These are phyloP conservation scores for Francoa sonchifolia DNA, from an alignment of 441 rosid genomes.

Conservation along the genomic window DNA sequence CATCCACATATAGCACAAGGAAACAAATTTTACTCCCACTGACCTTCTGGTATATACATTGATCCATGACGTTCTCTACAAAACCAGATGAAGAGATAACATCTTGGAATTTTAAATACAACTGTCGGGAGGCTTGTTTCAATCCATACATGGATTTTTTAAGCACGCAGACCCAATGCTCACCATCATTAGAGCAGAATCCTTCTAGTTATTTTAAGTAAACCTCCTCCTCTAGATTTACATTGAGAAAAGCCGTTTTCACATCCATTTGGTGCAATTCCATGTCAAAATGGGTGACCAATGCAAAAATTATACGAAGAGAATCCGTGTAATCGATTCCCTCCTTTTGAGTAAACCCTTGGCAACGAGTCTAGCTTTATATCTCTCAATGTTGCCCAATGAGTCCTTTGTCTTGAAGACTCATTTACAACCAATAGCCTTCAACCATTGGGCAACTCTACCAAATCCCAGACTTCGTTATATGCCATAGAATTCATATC, in stretches of 20 bases:
- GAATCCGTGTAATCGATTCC: neutral
- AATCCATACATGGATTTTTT: neutral
- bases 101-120: neutral
- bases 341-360: neutral
- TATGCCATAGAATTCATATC: neutral
- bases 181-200: neutral
- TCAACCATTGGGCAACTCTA: neutral
- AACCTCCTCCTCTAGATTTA: neutral
- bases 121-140: neutral
- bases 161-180: neutral
- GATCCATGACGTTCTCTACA: neutral
- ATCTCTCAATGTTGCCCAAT: neutral
- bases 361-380: neutral
- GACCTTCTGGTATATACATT: neutral
- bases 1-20: too few species aligned
- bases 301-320: too few species aligned
- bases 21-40: neutral
- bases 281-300: too few species aligned
- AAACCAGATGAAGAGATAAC: neutral
- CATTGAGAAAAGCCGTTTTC: neutral
- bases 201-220: too few species aligned
- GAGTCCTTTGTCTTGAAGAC: slow-evolving; percentile 1
- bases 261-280: too few species aligned
- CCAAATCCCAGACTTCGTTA: neutral
- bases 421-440: neutral